These are phyloP conservation scores for Lachancea mirantina DNA, from an alignment of 805 yeast genomes.

Conservation along the genomic window DNA sequence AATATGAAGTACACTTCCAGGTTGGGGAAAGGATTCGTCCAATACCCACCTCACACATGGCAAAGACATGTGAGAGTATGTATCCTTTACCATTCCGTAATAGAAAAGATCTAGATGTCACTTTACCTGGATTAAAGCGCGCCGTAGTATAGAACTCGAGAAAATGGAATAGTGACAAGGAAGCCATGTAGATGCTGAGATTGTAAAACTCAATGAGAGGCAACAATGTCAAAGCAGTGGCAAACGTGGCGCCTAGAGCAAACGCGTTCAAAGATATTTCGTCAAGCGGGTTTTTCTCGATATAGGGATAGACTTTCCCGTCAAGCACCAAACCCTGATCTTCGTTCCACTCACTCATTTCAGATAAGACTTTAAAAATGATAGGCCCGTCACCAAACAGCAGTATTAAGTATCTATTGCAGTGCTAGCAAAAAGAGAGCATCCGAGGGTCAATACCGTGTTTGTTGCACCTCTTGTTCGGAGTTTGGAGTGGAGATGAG, in stretches of 20 bases:
- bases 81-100: slow-evolving; percentile 58
- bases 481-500: too few relatives aligned
- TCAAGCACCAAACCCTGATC: slow-evolving; percentile 10
- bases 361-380: too few relatives aligned
- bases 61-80: slow-evolving; percentile 46
- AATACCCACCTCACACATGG: slow-evolving; percentile 43
- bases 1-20: slow-evolving; percentile 20
- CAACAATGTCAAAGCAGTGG: slow-evolving; percentile 31
- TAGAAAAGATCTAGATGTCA: slow-evolving; percentile 63
- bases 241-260: slow-evolving; percentile 38
- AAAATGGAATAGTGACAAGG: slow-evolving; percentile 63
- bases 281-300: slow-evolving; percentile 36
- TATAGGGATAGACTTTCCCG: slow-evolving; percentile 26
- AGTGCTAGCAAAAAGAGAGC: too few relatives aligned
- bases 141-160: slow-evolving; percentile 81
- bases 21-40: slow-evolving; percentile 39
- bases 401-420: too few relatives aligned
- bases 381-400: too few relatives aligned
- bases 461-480: too few relatives aligned
- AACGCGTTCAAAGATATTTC: slow-evolving; percentile 40
- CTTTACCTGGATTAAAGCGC: slow-evolving; percentile 55
- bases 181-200: slow-evolving; percentile 42
- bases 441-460: too few relatives aligned
- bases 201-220: slow-evolving; percentile 28
- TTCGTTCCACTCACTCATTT: too few relatives aligned